Conservation (phyloP, 176 grass and related monocot genomes). For the Paspalum notatum region DNA sequence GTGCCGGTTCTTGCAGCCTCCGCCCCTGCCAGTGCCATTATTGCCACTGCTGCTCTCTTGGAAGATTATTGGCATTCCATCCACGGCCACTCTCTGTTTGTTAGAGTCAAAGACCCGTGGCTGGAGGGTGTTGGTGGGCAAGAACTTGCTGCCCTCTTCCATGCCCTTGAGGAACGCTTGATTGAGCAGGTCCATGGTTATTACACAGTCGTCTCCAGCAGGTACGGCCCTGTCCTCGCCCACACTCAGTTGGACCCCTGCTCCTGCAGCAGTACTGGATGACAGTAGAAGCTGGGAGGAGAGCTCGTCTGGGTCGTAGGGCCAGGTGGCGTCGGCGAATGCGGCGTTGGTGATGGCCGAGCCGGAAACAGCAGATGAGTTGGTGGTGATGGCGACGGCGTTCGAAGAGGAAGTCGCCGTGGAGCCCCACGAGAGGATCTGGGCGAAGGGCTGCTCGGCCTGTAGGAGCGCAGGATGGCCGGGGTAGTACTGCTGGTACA, state of each 20-base stretch:
- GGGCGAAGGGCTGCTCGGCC: background rate
- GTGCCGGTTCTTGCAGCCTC: background rate
- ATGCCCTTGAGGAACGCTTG: constrained; percentile 51
- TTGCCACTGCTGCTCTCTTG: no score
- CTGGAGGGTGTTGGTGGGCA: constrained; percentile 29
- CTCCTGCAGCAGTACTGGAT: background rate
- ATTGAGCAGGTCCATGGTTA: background rate
- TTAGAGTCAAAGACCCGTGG: background rate
- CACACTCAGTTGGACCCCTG: no score
- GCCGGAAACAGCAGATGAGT: no score
- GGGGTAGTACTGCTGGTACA: no score
- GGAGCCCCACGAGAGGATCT: background rate
- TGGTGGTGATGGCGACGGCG: background rate
- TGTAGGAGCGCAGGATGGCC: no score
- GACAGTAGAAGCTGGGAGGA: constrained; percentile 33
- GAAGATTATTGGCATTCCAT: no score
- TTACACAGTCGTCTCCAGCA: background rate
- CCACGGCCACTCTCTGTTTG: no score
- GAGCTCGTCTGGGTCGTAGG: constrained; percentile 38
- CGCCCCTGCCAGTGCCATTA: background rate
- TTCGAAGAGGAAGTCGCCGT: no score
- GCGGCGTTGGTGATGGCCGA: background rate
- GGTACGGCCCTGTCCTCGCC: background rate
- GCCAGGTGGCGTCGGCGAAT: constrained; percentile 24
- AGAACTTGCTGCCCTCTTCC: constrained; percentile 54